Percentiles rank a stretch among this genome's conserved stretches.
Conservation (phyloP, 2,329 filamentous ascomycete species). For the Septoria petroselini region DNA sequence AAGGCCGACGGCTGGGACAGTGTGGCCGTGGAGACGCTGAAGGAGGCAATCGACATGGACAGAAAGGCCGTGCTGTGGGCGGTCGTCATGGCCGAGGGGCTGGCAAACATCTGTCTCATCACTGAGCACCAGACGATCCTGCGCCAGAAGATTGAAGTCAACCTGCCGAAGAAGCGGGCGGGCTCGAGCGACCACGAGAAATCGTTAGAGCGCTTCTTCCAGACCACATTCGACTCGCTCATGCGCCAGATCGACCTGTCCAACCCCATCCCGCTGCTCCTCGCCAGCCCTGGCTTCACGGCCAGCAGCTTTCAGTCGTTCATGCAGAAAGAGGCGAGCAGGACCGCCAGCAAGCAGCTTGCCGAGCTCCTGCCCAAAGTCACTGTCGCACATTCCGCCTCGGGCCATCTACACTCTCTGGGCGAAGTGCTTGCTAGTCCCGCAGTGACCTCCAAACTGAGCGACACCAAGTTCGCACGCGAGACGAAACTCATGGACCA, state of each 20-base stretch:
- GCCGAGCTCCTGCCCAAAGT: conserved; percentile 60
- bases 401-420: conserved; percentile 81
- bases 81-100: conserved; percentile 87
- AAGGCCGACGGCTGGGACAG: conserved; percentile 88
- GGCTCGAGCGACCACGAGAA: conserved; percentile 63
- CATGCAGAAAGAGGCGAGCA: conserved; percentile 59
- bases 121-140: conserved; percentile 76
- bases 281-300: conserved; percentile 87
- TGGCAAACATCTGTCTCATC: conserved; percentile 79
- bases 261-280: conserved; percentile 67
- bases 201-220: conserved; percentile 63
- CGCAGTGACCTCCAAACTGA: conserved; percentile 72
- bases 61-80: conserved; percentile 80
- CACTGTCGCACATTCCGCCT: conserved; percentile 75
- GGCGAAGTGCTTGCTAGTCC: conserved; percentile 81
- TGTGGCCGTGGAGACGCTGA: conserved; percentile 72
- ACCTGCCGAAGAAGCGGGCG: conserved; percentile 65
- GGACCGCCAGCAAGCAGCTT: conserved; percentile 70
- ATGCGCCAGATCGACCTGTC: conserved; percentile 72
- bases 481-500: conserved; percentile 83
- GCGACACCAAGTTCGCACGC: conserved; percentile 81
- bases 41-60: conserved; percentile 74
- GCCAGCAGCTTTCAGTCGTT: conserved; percentile 77
- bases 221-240: conserved; percentile 71
- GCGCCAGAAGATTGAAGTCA: conserved; percentile 65